Evolutionary conservation across 129 eudicot species (phyloP), one percentile per base, ranked within the genome.

Genomic region (Apium graveolens): DNA sequence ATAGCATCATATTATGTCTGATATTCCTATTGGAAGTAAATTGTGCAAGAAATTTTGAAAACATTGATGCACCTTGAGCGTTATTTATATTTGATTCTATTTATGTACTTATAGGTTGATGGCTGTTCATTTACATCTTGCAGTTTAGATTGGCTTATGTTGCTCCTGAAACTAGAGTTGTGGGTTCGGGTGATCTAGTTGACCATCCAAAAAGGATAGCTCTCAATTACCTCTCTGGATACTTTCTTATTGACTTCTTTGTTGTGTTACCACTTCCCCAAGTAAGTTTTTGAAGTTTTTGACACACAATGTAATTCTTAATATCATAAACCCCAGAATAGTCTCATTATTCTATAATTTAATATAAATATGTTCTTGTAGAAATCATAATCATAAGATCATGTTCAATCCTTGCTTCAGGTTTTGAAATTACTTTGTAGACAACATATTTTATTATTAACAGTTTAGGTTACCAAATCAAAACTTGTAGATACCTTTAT

Each of bases 111-210:
- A 70, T 37, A 8, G 74, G 21, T 70, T 70, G 1, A 70, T 37
- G 44, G 27, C 26, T 34, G 44, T 70, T 17, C 5, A 70, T 70
- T 37, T 37, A 2, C 13, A 20, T 34, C 45, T 62, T 87, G 48
- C 91, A 88, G 91, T 88, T 88, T 82, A 80, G 92, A 82, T 80
- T 91, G 83, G 97, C 96, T 71, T 93, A 88, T 80, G 84, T 90
- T 84, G 86, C 92, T 83, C 96, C 98, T 69, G 98, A 93, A 87
- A 82, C 98, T 70, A 88, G 90, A 84, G 98, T 91, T 74, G 95
- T 86, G 80, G 97, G 98, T 85, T 85, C 98, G 49, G 98, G 97
- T 57, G 97, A 89, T 84, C 86, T 94, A 81, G 98, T 89, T 49
- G 98, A 90, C 45, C 79, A 91, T 66, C 98, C 98, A 44, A 90